Evolutionary conservation across 306 rosid species (phyloP).

Genomic region (Clitoria ternatea): DNA sequence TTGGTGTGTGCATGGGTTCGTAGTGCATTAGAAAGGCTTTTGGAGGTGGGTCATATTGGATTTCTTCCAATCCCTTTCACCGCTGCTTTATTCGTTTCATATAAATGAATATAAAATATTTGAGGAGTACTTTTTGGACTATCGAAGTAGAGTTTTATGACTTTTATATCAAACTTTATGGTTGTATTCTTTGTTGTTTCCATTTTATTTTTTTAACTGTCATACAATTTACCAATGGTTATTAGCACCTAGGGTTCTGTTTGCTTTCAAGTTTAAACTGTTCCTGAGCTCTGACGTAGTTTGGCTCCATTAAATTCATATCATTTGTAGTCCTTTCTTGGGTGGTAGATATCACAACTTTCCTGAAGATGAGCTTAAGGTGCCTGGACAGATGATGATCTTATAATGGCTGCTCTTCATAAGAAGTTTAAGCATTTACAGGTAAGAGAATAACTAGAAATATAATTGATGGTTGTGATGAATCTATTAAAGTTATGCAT

Average conservation of each 20-base stretch:
- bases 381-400: slow-evolving; percentile 96
- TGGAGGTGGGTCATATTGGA: slow-evolving; percentile 55
- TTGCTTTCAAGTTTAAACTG: not conserved
- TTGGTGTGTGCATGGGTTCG: slow-evolving; percentile 97
- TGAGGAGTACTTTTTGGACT: slow-evolving; percentile 71
- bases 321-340: slow-evolving; percentile 70
- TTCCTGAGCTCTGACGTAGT: not conserved
- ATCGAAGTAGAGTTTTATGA: slow-evolving; percentile 52
- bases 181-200: not conserved
- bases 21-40: slow-evolving; percentile 99
- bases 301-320: not conserved
- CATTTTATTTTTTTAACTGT: not conserved
- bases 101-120: not conserved
- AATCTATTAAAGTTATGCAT: too few species aligned
- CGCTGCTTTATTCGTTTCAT: not conserved
- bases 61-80: not conserved
- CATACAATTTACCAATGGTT: not conserved
- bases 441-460: too few species aligned
- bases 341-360: slow-evolving; percentile 94
- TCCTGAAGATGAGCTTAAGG: slow-evolving; percentile 76
- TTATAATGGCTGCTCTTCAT: slow-evolving; percentile 94
- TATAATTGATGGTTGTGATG: too few species aligned
- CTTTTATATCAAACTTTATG: not conserved
- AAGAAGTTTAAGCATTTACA: slow-evolving; percentile 69
- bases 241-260: not conserved